Percentiles rank a stretch among this genome's conserved stretches.
phyloP scores from a whole-genome alignment of 129 eudicot genomes.

The Gnaphalium uliginosum region DNA sequence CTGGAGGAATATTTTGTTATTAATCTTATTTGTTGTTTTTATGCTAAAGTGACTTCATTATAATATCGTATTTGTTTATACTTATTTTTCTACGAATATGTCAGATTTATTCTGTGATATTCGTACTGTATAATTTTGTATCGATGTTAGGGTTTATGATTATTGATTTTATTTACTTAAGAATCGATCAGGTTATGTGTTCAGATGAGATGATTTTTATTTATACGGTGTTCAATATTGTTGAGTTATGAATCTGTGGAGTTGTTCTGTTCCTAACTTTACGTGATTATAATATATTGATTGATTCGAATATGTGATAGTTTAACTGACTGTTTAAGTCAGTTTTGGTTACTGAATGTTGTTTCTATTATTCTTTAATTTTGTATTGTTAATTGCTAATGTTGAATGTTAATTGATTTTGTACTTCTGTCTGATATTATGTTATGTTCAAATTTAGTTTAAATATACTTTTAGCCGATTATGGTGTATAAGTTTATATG shows the following conservation, averaged over 20 bases:
- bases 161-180: background rate
- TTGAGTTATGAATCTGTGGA: background rate
- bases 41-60: background rate
- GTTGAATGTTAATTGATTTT: too few relatives aligned
- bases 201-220: too few relatives aligned
- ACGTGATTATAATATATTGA: background rate
- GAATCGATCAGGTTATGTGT: background rate
- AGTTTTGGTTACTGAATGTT: background rate
- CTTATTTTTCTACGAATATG: background rate
- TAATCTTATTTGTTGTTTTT: background rate
- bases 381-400: too few relatives aligned
- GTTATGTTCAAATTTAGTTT: background rate
- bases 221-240: background rate
- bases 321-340: background rate
- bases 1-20: background rate
- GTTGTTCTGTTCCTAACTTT: background rate
- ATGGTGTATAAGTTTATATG: background rate
- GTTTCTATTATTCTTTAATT: too few relatives aligned
- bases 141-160: background rate
- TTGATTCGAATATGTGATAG: background rate
- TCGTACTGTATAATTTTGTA: background rate
- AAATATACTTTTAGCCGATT: background rate
- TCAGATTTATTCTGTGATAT: background rate
- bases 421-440: too few relatives aligned
- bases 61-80: background rate